Percentiles rank a stretch among this genome's conserved stretches.
These are phyloP conservation scores for Funneliformis caledonium DNA, from an alignment of 371 early-diverging fungal species.

Conservation along the genomic window DNA sequence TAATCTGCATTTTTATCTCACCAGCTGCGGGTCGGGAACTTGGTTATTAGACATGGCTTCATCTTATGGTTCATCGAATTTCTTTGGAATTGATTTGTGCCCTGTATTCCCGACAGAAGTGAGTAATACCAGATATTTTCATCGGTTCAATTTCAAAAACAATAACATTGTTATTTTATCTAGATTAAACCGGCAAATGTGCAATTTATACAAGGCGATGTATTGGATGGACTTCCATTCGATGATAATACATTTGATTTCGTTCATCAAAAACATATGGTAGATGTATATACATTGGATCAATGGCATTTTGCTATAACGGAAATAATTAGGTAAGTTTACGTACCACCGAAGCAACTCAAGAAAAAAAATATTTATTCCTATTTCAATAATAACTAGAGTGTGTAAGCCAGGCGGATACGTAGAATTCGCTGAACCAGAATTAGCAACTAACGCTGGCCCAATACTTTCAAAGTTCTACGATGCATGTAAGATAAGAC, in stretches of 20 bases:
- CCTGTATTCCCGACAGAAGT: neutral
- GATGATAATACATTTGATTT: conserved; percentile 49
- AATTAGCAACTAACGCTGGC: neutral
- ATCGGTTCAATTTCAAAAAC: no score
- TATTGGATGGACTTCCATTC: conserved; percentile 44
- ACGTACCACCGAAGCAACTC: neutral
- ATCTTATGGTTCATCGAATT: conserved; percentile 55
- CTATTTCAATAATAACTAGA: conserved; percentile 5
- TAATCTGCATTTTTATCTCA: conserved; percentile 4
- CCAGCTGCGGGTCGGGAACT: conserved; percentile 45
- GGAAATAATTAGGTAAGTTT: conserved; percentile 44
- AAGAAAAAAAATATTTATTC: no score
- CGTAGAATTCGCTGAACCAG: conserved; percentile 43
- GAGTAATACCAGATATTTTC: neutral
- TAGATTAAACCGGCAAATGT: conserved; percentile 59
- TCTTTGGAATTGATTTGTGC: conserved; percentile 51
- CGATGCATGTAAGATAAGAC: neutral
- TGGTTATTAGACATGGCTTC: conserved; percentile 66
- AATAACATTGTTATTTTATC: neutral
- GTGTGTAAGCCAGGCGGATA: conserved; percentile 55
- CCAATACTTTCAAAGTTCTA: neutral
- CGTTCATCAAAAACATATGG: conserved; percentile 46
- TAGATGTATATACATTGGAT: conserved; percentile 44
- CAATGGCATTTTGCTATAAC: conserved; percentile 45
- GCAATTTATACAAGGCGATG: conserved; percentile 49